Evolutionary conservation across 768 basidiomycete genomes (phyloP).

Genomic region (Mycena albidolilacea): DNA sequence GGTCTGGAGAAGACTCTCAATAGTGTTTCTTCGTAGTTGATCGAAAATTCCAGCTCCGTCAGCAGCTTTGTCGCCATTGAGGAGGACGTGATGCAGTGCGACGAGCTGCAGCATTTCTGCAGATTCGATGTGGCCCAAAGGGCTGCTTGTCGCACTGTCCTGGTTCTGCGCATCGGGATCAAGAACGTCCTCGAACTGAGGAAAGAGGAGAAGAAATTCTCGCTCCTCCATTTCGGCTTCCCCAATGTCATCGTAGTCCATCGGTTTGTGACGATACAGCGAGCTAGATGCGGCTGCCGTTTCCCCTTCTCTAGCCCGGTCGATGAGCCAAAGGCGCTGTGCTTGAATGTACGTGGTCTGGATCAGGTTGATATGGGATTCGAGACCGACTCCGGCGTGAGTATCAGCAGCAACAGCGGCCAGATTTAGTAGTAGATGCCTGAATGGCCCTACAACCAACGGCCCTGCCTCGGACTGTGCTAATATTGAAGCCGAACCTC

Average conservation of each 20-base stretch:
- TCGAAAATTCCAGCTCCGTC: constrained; percentile 46
- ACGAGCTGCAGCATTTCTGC: constrained; percentile 58
- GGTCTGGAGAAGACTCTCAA: constrained; percentile 52
- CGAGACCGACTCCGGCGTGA: constrained; percentile 56
- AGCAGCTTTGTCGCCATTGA: constrained; percentile 37
- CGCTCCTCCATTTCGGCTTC: constrained; percentile 86
- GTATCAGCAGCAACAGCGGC: constrained; percentile 62
- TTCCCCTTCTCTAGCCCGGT: constrained; percentile 79
- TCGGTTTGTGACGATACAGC: constrained; percentile 79
- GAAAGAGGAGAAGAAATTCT: constrained; percentile 90
- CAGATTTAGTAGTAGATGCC: constrained; percentile 63
- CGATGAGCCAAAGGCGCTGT: constrained; percentile 86
- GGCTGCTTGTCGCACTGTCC: constrained; percentile 31
- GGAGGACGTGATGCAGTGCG: constrained; percentile 64
- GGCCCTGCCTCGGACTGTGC: constrained; percentile 44
- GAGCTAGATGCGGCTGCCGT: constrained; percentile 75
- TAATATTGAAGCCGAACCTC: constrained; percentile 56
- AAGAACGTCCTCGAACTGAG: constrained; percentile 79
- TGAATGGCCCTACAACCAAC: constrained; percentile 53
- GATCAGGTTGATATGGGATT: constrained; percentile 53
- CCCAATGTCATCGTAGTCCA: constrained; percentile 66
- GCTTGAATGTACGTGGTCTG: constrained; percentile 76
- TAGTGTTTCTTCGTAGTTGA: constrained; percentile 49
- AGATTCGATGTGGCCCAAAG: constrained; percentile 48
- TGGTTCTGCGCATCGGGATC: constrained; percentile 46